Evolutionary conservation across 495 filamentous ascomycete species (phyloP).

Genomic region (Xylaria cubensis): DNA sequence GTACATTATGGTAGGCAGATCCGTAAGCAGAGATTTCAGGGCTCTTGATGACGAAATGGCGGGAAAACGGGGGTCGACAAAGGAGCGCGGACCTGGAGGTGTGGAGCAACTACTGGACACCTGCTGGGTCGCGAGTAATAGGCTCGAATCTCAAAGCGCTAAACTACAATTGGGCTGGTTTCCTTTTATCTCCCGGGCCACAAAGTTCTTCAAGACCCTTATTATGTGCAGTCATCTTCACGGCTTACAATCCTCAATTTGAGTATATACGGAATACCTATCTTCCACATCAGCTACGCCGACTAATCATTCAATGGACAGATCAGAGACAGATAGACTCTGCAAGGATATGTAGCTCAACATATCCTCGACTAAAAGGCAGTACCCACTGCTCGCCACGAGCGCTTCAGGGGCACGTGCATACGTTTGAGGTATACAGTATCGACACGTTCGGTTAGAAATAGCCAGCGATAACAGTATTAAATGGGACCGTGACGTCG

Average conservation of each 20-base stretch:
- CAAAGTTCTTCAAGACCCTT: neutral
- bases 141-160: neutral
- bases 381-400: conserved; percentile 3
- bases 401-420: conserved; percentile 7
- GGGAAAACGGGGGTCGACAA: neutral
- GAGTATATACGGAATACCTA: neutral
- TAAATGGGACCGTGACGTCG: conserved; percentile 3
- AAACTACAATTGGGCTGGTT: neutral
- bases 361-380: neutral
- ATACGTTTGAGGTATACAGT: conserved; percentile 7
- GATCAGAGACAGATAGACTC: neutral
- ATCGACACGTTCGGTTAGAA: neutral
- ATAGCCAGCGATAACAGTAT: neutral
- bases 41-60: conserved; percentile 29
- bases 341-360: neutral
- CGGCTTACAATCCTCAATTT: neutral
- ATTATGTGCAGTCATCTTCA: neutral
- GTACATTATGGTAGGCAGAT: conserved; percentile 19
- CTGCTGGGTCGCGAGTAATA: neutral
- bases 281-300: neutral
- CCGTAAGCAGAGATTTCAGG: conserved; percentile 28
- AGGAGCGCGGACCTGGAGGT: neutral
- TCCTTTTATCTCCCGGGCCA: neutral
- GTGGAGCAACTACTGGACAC: neutral
- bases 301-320: neutral